Percentiles rank a stretch among this genome's conserved stretches.
phyloP scores from a whole-genome alignment of 2,329 filamentous ascomycete genomes.

The Gyromitra esculenta region DNA sequence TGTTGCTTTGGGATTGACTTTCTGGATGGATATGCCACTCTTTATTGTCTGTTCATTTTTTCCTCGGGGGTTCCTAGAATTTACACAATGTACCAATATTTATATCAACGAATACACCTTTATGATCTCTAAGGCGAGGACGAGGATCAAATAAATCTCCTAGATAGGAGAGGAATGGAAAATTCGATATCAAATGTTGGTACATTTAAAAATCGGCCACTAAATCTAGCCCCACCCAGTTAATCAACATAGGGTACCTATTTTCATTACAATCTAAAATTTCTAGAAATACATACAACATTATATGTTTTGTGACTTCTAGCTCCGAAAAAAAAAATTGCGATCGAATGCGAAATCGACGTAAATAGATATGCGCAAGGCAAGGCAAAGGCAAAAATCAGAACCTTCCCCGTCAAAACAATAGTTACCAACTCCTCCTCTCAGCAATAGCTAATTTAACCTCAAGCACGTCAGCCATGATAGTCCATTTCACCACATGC shows the following conservation, averaged over 20 bases:
- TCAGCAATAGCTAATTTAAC: not conserved
- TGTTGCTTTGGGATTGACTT: slow-evolving; percentile 5
- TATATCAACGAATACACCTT: not conserved
- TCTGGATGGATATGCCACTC: slow-evolving; percentile 4
- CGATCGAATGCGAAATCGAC: no score
- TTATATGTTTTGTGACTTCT: not conserved
- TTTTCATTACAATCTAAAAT: not conserved
- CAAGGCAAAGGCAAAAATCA: not conserved
- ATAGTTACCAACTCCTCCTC: not conserved
- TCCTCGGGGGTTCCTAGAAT: not conserved
- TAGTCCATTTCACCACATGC: not conserved
- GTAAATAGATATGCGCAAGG: no score
- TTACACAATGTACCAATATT: not conserved
- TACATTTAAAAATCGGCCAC: not conserved
- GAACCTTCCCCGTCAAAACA: not conserved
- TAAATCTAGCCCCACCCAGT: not conserved
- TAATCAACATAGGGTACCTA: not conserved
- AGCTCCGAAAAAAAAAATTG: not conserved
- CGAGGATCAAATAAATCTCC: not conserved
- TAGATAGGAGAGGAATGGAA: not conserved
- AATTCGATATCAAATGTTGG: not conserved
- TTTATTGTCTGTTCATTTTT: slow-evolving; percentile 8
- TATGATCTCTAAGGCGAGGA: not conserved
- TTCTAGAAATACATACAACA: not conserved
- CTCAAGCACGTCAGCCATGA: not conserved